Conservation (phyloP, 2,329 filamentous ascomycete species). For the Pseudogymnoascus sp. region DNA sequence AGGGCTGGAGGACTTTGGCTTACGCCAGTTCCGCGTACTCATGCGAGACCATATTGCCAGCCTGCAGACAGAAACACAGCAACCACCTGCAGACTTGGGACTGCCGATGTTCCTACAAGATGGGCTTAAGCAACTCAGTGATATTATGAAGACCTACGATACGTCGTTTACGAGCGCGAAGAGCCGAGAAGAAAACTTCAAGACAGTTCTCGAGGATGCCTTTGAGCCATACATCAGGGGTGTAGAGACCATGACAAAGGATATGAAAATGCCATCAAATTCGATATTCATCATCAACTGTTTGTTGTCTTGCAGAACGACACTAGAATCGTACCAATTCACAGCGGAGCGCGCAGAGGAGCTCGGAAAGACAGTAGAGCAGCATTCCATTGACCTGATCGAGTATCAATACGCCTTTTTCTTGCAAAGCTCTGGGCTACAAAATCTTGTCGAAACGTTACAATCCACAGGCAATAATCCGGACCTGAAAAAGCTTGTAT, state of each 20-base stretch:
- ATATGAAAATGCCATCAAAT: slow-evolving; percentile 49
- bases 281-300: slow-evolving; percentile 71
- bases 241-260: slow-evolving; percentile 60
- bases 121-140: slow-evolving; percentile 66
- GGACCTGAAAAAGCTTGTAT: slow-evolving; percentile 41
- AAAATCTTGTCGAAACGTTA: slow-evolving; percentile 52
- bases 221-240: slow-evolving; percentile 78
- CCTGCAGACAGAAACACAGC: slow-evolving; percentile 63
- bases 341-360: slow-evolving; percentile 46
- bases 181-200: slow-evolving; percentile 60
- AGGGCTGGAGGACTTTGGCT: slow-evolving; percentile 64
- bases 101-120: slow-evolving; percentile 75
- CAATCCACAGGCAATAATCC: slow-evolving; percentile 18
- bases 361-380: slow-evolving; percentile 48
- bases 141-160: slow-evolving; percentile 80
- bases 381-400: slow-evolving; percentile 49
- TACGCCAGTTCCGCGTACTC: slow-evolving; percentile 73
- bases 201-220: slow-evolving; percentile 65
- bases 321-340: slow-evolving; percentile 55
- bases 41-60: slow-evolving; percentile 73
- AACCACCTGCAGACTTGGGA: slow-evolving; percentile 62
- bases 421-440: slow-evolving; percentile 64
- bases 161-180: slow-evolving; percentile 59
- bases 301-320: slow-evolving; percentile 47
- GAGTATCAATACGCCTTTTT: slow-evolving; percentile 67